These are phyloP conservation scores for Lonicera japonica DNA, from an alignment of 129 eudicot species.

Conservation along the genomic window DNA sequence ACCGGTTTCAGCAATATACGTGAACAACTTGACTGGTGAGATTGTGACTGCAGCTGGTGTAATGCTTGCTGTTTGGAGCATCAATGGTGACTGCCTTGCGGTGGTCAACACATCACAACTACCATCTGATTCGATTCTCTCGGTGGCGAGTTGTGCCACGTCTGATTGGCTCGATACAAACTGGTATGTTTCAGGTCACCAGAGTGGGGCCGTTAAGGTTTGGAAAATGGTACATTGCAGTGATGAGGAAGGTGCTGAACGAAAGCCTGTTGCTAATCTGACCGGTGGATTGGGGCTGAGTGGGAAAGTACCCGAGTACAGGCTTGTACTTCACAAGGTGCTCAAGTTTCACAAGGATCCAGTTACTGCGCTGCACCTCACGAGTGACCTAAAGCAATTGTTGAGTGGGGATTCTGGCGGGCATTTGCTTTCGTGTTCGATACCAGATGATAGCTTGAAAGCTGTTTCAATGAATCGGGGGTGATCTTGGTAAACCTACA, in stretches of 20 bases:
- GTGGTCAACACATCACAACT: conserved; percentile 86
- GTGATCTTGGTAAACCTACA: conserved; percentile 23
- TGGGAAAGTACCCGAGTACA: conserved; percentile 61
- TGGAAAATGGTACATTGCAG: conserved; percentile 84
- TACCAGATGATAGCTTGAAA: conserved; percentile 63
- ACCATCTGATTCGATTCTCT: conserved; percentile 71
- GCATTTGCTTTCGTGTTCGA: conserved; percentile 77
- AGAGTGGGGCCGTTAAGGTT: conserved; percentile 88
- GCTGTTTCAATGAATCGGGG: conserved; percentile 52
- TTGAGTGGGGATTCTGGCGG: conserved; percentile 94
- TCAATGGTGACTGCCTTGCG: conserved; percentile 85
- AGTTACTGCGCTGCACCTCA: conserved; percentile 81
- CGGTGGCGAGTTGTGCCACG: conserved; percentile 58
- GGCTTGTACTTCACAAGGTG: conserved; percentile 68
- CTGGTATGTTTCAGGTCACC: conserved; percentile 94
- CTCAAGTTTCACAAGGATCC: conserved; percentile 79
- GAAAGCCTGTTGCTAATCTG: conserved; percentile 22
- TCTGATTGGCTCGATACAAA: conserved; percentile 86
- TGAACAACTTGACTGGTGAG: conserved; percentile 85
- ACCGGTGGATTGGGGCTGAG: conserved; percentile 54
- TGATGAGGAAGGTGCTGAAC: conserved; percentile 24
- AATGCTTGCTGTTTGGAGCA: conserved; percentile 90
- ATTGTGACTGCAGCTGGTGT: conserved; percentile 84
- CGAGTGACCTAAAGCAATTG: conserved; percentile 71
- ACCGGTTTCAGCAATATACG: conserved; percentile 65